A percentile compares a stretch with the other conserved stretches of the same genome.
These are phyloP conservation scores for Cordyceps farinosa DNA, from an alignment of 2,329 filamentous ascomycete species.

Conservation along the genomic window DNA sequence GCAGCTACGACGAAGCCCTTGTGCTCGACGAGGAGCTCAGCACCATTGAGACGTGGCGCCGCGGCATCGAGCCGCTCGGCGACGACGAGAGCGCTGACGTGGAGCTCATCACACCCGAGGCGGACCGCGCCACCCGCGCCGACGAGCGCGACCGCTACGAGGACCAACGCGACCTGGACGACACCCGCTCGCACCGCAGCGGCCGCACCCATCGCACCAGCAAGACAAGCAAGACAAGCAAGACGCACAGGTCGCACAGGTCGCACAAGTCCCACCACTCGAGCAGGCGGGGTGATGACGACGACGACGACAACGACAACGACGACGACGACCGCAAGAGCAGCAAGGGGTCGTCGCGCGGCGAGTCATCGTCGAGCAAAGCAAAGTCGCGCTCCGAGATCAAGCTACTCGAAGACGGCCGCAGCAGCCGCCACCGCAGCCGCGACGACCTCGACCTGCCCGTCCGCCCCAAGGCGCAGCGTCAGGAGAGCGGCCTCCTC, in stretches of 20 bases:
- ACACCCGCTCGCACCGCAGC: conserved; percentile 21
- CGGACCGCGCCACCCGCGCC: conserved; percentile 43
- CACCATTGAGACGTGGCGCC: conserved; percentile 55
- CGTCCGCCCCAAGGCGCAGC: conserved; percentile 46
- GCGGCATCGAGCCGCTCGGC: conserved; percentile 50
- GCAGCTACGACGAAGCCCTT: conserved; percentile 51
- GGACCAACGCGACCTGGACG: conserved; percentile 29
- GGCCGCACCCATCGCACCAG: conserved; percentile 27
- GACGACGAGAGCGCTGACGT: conserved; percentile 48
- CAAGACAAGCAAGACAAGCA: conserved; percentile 28
- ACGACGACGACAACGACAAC: conserved; percentile 21
- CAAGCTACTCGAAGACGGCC: conserved; percentile 36
- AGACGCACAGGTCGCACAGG: conserved; percentile 30
- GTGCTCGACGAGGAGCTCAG: conserved; percentile 56
- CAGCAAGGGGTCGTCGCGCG: conserved; percentile 19
- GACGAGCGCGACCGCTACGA: conserved; percentile 31
- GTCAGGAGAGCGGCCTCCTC: conserved; percentile 50
- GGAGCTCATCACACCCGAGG: conserved; percentile 56
- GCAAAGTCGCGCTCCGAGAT: conserved; percentile 31
- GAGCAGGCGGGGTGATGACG: conserved; percentile 20
- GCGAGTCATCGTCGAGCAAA: conserved; percentile 24
- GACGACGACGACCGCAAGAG: conserved; percentile 24
- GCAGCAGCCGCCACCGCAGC: conserved; percentile 26
- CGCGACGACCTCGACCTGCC: conserved; percentile 39
- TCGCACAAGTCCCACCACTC: conserved; percentile 26